Conservation (phyloP, 2,329 filamentous ascomycete genomes). For the Fusarium phyllophilum region DNA sequence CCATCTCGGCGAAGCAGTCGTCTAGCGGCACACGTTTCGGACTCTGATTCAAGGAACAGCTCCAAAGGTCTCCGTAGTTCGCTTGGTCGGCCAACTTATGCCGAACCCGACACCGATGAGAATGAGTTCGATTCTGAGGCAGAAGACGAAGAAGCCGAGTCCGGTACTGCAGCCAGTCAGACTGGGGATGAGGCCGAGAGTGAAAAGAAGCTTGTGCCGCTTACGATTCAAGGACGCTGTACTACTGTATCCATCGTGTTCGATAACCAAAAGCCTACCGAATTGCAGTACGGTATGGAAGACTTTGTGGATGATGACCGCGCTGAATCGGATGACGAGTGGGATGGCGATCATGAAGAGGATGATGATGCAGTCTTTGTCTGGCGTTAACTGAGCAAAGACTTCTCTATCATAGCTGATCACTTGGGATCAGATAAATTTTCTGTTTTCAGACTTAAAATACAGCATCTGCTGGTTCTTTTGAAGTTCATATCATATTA, state of each 20-base stretch:
- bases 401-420: background rate
- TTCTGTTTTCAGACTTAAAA: background rate
- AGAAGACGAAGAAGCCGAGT: conserved; percentile 29
- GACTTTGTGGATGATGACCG: conserved; percentile 74
- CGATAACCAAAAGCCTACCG: conserved; percentile 79
- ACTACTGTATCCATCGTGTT: conserved; percentile 76
- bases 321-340: conserved; percentile 66
- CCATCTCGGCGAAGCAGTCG: conserved; percentile 53
- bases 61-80: conserved; percentile 29
- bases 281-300: conserved; percentile 74
- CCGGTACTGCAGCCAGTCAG: background rate
- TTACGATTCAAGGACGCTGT: conserved; percentile 75
- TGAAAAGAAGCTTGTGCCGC: conserved; percentile 53
- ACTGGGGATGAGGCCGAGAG: conserved; percentile 13
- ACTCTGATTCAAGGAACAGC: conserved; percentile 40
- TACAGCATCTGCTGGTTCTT: background rate
- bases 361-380: conserved; percentile 52
- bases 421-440: background rate
- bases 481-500: background rate
- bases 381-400: conserved; percentile 33
- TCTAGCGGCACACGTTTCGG: conserved; percentile 45
- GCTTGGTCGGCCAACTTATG: conserved; percentile 50
- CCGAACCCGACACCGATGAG: conserved; percentile 58
- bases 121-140: conserved; percentile 52
- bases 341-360: conserved; percentile 67